These are phyloP conservation scores for Aspergillus sergii DNA, from an alignment of 2,329 filamentous ascomycete species.

Conservation along the genomic window DNA sequence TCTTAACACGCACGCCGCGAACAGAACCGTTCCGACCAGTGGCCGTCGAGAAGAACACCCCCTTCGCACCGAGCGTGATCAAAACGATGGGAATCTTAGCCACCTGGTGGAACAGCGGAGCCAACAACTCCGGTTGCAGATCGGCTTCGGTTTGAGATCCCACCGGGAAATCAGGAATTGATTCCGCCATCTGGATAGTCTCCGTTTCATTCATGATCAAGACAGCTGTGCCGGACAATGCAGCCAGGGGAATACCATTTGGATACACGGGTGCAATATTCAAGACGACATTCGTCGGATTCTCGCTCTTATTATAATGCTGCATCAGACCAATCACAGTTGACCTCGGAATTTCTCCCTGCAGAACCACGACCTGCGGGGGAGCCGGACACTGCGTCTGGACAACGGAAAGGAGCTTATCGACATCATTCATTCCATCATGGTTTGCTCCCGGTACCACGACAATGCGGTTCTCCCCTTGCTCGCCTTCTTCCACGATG, in stretches of 20 bases:
- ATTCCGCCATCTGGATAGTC: constrained; percentile 70
- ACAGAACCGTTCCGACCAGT: constrained; percentile 46
- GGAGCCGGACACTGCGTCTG: constrained; percentile 27
- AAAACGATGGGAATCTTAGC: constrained; percentile 74
- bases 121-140: constrained; percentile 58
- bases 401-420: constrained; percentile 40
- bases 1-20: constrained; percentile 65
- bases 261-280: constrained; percentile 89
- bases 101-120: constrained; percentile 62
- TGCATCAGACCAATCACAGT: constrained; percentile 65
- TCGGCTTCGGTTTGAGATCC: constrained; percentile 7
- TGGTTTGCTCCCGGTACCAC: constrained; percentile 72
- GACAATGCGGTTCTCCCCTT: constrained; percentile 74
- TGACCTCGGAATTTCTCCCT: constrained; percentile 73
- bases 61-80: constrained; percentile 79
- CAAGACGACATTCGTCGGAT: constrained; percentile 65
- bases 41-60: constrained; percentile 64
- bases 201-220: constrained; percentile 91
- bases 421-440: constrained; percentile 42
- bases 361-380: constrained; percentile 72
- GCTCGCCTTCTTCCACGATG: constrained; percentile 70
- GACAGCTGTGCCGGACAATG: constrained; percentile 70
- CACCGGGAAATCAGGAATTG: constrained; percentile 23
- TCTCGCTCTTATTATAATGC: constrained; percentile 10
- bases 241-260: constrained; percentile 64